Percentiles rank a stretch among this genome's conserved stretches.
Conservation (phyloP, 2,329 filamentous ascomycete species). For the Hypoxylon rubiginosum region DNA sequence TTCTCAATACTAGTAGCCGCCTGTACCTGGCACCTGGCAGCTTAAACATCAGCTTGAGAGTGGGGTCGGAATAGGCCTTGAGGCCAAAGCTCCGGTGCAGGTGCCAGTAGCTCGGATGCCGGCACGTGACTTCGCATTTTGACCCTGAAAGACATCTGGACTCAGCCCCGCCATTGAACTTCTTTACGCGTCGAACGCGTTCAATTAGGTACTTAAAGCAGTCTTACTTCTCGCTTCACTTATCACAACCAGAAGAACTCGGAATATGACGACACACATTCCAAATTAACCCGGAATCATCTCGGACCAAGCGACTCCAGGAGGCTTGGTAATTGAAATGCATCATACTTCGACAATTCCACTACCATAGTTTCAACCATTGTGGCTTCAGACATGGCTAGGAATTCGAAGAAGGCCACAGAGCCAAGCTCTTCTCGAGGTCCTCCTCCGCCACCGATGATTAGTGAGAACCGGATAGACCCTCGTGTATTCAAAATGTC, state of each 20-base stretch:
- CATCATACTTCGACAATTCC: neutral
- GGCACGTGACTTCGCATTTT: constrained; percentile 49
- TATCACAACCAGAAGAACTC: neutral
- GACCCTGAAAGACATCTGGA: neutral
- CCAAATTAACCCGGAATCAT: neutral
- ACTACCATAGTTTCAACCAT: too few relatives aligned
- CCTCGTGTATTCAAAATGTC: constrained; percentile 61
- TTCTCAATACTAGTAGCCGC: neutral
- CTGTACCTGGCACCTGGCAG: neutral
- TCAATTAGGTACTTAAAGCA: neutral
- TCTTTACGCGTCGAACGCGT: constrained; percentile 37
- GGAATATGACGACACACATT: neutral
- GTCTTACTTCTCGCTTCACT: neutral
- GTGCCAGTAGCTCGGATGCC: constrained; percentile 6
- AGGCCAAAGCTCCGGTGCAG: constrained; percentile 17
- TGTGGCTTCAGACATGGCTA: constrained; percentile 33
- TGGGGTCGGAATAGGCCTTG: constrained; percentile 11
- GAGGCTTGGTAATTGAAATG: constrained; percentile 1
- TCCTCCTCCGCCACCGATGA: constrained; percentile 41
- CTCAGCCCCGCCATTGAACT: constrained; percentile 21
- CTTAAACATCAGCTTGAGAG: constrained; percentile 14
- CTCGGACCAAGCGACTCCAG: neutral
- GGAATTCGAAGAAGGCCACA: constrained; percentile 9
- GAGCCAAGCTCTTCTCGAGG: constrained; percentile 28
- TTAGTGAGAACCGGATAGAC: constrained; percentile 54